A percentile compares a stretch with the other conserved stretches of the same genome.
phyloP scores from a whole-genome alignment of 257 asterid species.

The Rhazya stricta region DNA sequence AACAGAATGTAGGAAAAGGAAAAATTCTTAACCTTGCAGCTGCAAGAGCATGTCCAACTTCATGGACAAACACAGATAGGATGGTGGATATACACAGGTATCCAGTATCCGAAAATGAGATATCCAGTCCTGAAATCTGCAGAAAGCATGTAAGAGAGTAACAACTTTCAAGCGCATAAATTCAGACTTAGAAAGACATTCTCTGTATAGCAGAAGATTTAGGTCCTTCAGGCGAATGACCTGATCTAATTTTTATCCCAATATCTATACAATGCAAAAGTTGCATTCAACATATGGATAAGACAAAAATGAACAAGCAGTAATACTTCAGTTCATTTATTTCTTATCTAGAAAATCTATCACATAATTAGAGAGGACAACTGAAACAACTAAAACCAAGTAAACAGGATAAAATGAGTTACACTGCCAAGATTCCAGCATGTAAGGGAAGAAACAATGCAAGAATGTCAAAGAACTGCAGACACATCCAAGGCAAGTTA shows the following conservation, averaged over 20 bases:
- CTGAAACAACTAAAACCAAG: neutral
- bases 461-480: neutral
- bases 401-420: neutral
- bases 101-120: conserved; percentile 56
- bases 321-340: neutral
- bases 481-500: neutral
- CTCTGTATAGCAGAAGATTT: neutral
- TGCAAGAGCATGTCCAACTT: conserved; percentile 90
- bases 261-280: neutral
- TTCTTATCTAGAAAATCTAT: neutral
- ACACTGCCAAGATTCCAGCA: neutral
- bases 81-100: conserved; percentile 64
- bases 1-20: conserved; percentile 6
- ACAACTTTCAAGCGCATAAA: conserved; percentile 11
- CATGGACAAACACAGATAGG: conserved; percentile 62
- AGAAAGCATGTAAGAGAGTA: conserved; percentile 15
- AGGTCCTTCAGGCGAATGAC: neutral
- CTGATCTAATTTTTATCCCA: neutral
- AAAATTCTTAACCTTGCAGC: conserved; percentile 77
- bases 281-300: neutral
- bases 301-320: neutral
- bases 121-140: conserved; percentile 53
- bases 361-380: neutral
- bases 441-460: neutral
- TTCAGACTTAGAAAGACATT: neutral